Percentiles rank a stretch among this genome's conserved stretches.
phyloP scores from a whole-genome alignment of 1,284 basidiomycete species.

The Peniophora sp. region DNA sequence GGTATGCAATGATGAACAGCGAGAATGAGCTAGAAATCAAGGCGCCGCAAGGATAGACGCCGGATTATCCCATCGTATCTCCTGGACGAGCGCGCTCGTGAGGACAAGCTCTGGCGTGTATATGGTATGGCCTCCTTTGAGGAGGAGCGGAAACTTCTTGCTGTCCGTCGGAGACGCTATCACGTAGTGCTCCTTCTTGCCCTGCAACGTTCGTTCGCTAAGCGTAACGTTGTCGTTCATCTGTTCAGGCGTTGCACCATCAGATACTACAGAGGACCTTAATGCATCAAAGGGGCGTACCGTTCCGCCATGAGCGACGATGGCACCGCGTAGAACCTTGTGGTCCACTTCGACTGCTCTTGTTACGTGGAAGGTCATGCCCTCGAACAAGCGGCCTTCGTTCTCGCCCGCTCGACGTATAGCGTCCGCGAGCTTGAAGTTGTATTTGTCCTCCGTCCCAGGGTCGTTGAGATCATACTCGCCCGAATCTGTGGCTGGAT shows the following conservation, averaged over 20 bases:
- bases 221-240: constrained; percentile 25
- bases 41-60: not conserved
- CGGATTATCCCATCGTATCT: constrained; percentile 52
- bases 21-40: no score
- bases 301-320: constrained; percentile 61
- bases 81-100: constrained; percentile 52
- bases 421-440: constrained; percentile 53
- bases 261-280: constrained; percentile 1
- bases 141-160: constrained; percentile 52
- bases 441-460: constrained; percentile 54
- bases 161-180: constrained; percentile 57
- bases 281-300: constrained; percentile 26
- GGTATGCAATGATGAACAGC: no score
- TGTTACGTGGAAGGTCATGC: constrained; percentile 68
- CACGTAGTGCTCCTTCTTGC: constrained; percentile 42
- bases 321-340: constrained; percentile 57
- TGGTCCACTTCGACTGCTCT: constrained; percentile 45
- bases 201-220: constrained; percentile 45
- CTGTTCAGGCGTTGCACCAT: constrained; percentile 32
- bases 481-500: constrained; percentile 44
- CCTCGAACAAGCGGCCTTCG: constrained; percentile 47
- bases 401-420: constrained; percentile 45
- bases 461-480: constrained; percentile 52
- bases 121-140: constrained; percentile 41
- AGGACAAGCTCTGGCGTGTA: constrained; percentile 64